Base-by-base conservation (phyloP, 2,329 filamentous ascomycete genomes). In the Leptographium galeiforme region DNA sequence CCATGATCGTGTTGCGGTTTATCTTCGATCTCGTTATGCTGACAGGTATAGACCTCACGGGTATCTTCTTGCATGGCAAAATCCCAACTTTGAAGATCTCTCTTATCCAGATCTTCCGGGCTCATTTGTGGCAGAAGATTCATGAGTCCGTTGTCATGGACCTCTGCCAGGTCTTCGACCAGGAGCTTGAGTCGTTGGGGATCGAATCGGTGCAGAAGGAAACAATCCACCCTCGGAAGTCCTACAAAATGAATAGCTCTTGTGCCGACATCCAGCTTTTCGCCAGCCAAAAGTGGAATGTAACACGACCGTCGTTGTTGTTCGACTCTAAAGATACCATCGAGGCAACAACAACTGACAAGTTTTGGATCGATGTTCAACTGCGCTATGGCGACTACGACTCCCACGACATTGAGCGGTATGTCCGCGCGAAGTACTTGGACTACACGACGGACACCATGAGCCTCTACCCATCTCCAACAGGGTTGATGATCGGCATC, bases 161-260 rank as follows among this genome's bases (percentile, higher is more conserved):
- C 75, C 70, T 98, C 64, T 97, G 93, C 62, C 94, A 98, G 66
- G 93, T 98, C 14, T 95, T 98, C 61, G 93, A 98, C 61, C 91
- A 97, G 64, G 93, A 98, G 66, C 73, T 98, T 45, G 93, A 98
- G 68, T 89, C 93, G 36, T 75, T 98, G 5, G 90, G 90, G 39
- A 96, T 98, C 55, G 93, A 98, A 69, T 94, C 89, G 2, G 93
- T 97, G 6, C 93, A 98, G 66, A 98, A 98, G 70, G 93, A 98
- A 72, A 97, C 93, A 0, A 98, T 98, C 56, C 93, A 98, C 74
- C 93, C 93, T 51, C 81, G 93, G 80, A 98, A 98, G 72, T 96
- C 89, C 6, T 98, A 98, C 81, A 98, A 98, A 81, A 98, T 98
- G 93, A 98, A 98, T 76, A 96, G 90, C 63, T 97, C 91, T 55